Evolutionary conservation across 2,329 filamentous ascomycete species (phyloP).

Genomic region (Ustilaginoidea virens): DNA sequence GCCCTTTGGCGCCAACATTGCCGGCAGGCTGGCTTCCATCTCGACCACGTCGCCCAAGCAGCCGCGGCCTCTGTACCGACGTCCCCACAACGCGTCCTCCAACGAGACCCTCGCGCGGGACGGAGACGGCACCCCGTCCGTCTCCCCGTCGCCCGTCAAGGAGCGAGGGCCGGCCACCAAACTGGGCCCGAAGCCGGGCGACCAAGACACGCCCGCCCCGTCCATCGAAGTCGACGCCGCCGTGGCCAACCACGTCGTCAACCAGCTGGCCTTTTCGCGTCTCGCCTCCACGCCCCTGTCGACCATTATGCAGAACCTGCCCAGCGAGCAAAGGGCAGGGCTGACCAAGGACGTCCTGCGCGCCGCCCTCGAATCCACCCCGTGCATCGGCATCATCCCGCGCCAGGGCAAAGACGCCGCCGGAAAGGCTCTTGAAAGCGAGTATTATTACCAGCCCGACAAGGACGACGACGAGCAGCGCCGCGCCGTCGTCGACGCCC

Average conservation of each 20-base stretch:
- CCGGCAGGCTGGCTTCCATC: constrained; percentile 70
- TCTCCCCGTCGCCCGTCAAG: constrained; percentile 11
- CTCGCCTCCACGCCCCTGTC: constrained; percentile 84
- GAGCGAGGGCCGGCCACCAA: too few relatives aligned
- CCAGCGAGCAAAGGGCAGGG: constrained; percentile 42
- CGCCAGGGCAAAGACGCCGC: constrained; percentile 93
- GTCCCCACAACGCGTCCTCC: constrained; percentile 9
- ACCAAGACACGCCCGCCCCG: constrained; percentile 8
- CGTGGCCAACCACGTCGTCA: constrained; percentile 74
- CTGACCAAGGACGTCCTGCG: constrained; percentile 51
- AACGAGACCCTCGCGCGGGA: constrained; percentile 11
- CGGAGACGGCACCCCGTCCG: constrained; percentile 8
- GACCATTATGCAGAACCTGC: constrained; percentile 76
- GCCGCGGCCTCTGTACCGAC: constrained; percentile 11
- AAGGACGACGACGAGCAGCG: constrained; percentile 66
- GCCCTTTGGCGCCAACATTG: constrained; percentile 72
- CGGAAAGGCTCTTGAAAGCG: constrained; percentile 82
- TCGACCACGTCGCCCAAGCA: constrained; percentile 48
- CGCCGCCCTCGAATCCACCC: constrained; percentile 53
- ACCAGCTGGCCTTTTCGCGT: constrained; percentile 89
- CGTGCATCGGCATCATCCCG: constrained; percentile 75
- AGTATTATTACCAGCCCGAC: constrained; percentile 93
- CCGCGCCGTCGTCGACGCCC: constrained; percentile 67
- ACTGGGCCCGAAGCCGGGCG: too few relatives aligned
- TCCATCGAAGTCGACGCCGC: constrained; percentile 22